Conservation (phyloP, 768 basidiomycete genomes). For the Boletales sp. region DNA sequence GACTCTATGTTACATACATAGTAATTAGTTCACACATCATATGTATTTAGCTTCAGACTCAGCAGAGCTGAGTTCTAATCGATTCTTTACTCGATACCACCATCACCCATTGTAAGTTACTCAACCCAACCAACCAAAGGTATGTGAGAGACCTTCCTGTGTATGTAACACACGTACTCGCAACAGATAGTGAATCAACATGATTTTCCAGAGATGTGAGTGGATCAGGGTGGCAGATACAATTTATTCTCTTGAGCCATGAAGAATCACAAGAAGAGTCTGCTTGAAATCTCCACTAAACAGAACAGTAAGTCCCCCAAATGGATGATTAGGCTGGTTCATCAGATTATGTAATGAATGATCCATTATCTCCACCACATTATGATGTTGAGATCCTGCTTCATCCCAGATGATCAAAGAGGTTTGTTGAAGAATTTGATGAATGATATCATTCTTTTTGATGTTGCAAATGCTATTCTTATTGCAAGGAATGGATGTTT, state of each 20-base stretch:
- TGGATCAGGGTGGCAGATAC: neutral
- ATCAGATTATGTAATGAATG: slow-evolving; percentile 33
- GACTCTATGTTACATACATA: too few relatives aligned
- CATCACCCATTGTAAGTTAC: too few relatives aligned
- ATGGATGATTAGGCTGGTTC: slow-evolving; percentile 25
- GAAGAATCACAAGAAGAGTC: slow-evolving; percentile 40
- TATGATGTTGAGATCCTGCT: neutral
- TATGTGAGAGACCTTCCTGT: too few relatives aligned
- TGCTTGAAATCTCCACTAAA: slow-evolving; percentile 52
- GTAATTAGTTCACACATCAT: too few relatives aligned
- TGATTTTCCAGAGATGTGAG: neutral
- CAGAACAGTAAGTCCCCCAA: slow-evolving; percentile 44
- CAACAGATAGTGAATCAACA: slow-evolving; percentile 31
- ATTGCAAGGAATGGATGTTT: slow-evolving; percentile 39
- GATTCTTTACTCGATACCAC: too few relatives aligned
- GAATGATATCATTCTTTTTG: slow-evolving; percentile 25
- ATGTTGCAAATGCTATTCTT: slow-evolving; percentile 33
- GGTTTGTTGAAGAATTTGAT: slow-evolving; percentile 32
- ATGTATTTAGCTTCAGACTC: too few relatives aligned
- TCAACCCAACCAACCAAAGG: too few relatives aligned
- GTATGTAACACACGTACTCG: too few relatives aligned
- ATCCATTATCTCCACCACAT: slow-evolving; percentile 42
- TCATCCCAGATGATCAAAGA: slow-evolving; percentile 30
- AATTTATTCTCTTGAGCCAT: slow-evolving; percentile 29
- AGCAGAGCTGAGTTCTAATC: too few relatives aligned